Percentiles rank a stretch among this genome's conserved stretches.
Evolutionary conservation across 495 filamentous ascomycete genomes (phyloP).

Genomic region (Aspergillus panamensis): DNA sequence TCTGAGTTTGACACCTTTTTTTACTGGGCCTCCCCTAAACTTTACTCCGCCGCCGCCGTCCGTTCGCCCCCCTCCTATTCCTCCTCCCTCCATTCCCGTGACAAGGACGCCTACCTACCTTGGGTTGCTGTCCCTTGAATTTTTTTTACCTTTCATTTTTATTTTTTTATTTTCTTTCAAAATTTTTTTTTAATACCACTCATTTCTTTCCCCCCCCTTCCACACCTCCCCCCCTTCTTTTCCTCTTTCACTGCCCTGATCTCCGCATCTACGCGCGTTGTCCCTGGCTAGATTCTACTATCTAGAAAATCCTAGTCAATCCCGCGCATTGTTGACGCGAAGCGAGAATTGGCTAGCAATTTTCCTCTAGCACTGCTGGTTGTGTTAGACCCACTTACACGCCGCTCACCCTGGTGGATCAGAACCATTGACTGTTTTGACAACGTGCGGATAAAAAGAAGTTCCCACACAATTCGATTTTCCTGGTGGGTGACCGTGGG

Average conservation of each 20-base stretch:
- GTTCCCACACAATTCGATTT: slow-evolving; percentile 41
- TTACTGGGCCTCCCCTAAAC: slow-evolving; percentile 23
- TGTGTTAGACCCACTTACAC: slow-evolving; percentile 45
- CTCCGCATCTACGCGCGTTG: slow-evolving; percentile 30
- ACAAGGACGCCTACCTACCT: slow-evolving; percentile 23
- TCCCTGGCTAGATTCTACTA: slow-evolving; percentile 26
- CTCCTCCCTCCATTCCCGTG: slow-evolving; percentile 32
- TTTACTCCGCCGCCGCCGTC: slow-evolving; percentile 31
- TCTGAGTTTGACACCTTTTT: slow-evolving; percentile 23
- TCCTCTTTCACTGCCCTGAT: slow-evolving; percentile 27
- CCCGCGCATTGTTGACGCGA: slow-evolving; percentile 44
- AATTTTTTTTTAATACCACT: slow-evolving; percentile 20
- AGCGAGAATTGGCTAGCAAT: slow-evolving; percentile 30
- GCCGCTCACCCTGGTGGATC: slow-evolving; percentile 46
- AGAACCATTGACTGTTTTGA: slow-evolving; percentile 42
- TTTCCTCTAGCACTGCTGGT: slow-evolving; percentile 38
- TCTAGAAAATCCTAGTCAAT: slow-evolving; percentile 27
- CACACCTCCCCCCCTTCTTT: slow-evolving; percentile 17
- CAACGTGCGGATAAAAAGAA: slow-evolving; percentile 48
- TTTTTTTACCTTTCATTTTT: slow-evolving; percentile 20
- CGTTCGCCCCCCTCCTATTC: slow-evolving; percentile 26
- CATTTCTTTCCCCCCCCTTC: slow-evolving; percentile 22
- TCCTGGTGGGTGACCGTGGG: slow-evolving; percentile 47
- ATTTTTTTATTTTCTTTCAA: slow-evolving; percentile 22
- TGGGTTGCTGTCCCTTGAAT: slow-evolving; percentile 21